phyloP scores from a whole-genome alignment of 495 filamentous ascomycete genomes.

The Aspergillus asperescens region DNA sequence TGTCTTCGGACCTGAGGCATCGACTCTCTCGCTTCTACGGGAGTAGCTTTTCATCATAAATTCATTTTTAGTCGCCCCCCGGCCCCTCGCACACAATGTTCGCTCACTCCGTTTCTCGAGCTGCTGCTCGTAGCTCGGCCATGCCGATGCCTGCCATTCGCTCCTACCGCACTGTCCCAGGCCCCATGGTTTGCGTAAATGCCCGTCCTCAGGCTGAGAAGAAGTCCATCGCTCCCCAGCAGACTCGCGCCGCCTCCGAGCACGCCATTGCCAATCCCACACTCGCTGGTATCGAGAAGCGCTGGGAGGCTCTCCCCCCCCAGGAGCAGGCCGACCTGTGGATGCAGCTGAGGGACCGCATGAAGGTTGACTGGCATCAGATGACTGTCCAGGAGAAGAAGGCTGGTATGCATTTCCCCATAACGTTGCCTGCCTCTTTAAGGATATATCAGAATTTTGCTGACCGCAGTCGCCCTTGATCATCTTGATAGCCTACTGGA shows the following conservation, averaged over 20 bases:
- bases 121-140: conserved; percentile 44
- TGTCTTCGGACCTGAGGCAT: conserved; percentile 20
- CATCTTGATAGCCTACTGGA: conserved; percentile 79
- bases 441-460: conserved; percentile 17
- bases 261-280: conserved; percentile 98
- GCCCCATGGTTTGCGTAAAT: conserved; percentile 38
- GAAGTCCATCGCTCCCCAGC: conserved; percentile 38
- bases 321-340: conserved; percentile 98
- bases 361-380: conserved; percentile 95
- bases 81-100: conserved; percentile 43
- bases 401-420: conserved; percentile 69
- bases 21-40: conserved; percentile 22
- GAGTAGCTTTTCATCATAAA: conserved; percentile 21
- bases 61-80: conserved; percentile 33
- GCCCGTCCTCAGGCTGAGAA: conserved; percentile 25
- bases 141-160: conserved; percentile 34
- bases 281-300: conserved; percentile 96
- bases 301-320: conserved; percentile 94
- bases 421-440: not conserved
- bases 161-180: conserved; percentile 24
- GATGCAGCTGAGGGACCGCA: conserved; percentile 95
- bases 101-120: conserved; percentile 42
- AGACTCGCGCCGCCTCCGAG: conserved; percentile 61
- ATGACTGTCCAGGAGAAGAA: conserved; percentile 96
- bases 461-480: conserved; percentile 8